Percentiles rank a stretch among this genome's conserved stretches.
These are phyloP conservation scores for Hylodesmum podocarpum DNA, from an alignment of 306 rosid species.

Conservation along the genomic window DNA sequence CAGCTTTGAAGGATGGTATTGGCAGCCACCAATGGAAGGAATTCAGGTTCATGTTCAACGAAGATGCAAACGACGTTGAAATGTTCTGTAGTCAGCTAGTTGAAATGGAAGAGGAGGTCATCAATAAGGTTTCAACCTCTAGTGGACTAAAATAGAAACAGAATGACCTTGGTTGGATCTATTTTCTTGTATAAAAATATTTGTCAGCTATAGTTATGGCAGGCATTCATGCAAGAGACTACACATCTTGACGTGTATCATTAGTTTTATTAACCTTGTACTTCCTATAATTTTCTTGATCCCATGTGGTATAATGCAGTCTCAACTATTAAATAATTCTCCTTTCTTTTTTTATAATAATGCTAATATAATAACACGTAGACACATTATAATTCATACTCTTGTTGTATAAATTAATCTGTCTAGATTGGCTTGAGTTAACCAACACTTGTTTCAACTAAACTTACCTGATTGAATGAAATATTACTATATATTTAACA, in stretches of 20 bases:
- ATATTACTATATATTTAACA: too few species aligned
- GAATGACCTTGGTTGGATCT: not conserved
- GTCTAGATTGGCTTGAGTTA: too few species aligned
- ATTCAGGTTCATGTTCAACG: slow-evolving; percentile 60
- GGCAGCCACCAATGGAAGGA: slow-evolving; percentile 70
- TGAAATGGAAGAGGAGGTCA: slow-evolving; percentile 82
- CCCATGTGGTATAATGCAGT: not conserved
- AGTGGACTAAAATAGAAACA: slow-evolving; percentile 54
- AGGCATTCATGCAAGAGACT: not conserved
- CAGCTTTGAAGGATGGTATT: slow-evolving; percentile 48
- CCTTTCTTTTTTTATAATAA: too few species aligned
- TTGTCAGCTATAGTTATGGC: not conserved
- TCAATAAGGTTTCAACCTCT: slow-evolving; percentile 59
- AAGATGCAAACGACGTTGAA: slow-evolving; percentile 62
- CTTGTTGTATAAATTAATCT: too few species aligned
- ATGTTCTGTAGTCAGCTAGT: slow-evolving; percentile 69
- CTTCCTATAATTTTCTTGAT: not conserved
- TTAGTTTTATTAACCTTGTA: not conserved
- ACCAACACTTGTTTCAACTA: too few species aligned
- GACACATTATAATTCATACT: too few species aligned
- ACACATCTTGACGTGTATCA: not conserved
- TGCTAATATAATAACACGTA: too few species aligned
- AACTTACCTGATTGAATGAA: too few species aligned
- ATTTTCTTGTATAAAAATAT: not conserved
- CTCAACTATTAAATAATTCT: not conserved